phyloP scores from a whole-genome alignment of 331 rosid species.

The Rosa hybrid region DNA sequence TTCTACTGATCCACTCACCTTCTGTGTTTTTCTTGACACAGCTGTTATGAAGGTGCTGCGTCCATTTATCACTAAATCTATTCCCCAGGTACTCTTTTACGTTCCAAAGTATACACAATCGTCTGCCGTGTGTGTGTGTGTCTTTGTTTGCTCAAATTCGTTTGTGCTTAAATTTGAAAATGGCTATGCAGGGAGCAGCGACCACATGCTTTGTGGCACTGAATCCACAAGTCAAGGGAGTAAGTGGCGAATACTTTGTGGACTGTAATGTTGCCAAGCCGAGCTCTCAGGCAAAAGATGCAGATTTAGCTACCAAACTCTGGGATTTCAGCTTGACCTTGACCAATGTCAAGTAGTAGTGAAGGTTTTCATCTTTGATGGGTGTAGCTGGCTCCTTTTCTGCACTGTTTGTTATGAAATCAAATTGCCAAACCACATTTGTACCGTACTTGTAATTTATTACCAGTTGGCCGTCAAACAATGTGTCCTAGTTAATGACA shows the following conservation, averaged over 20 bases:
- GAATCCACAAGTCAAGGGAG: slow-evolving; percentile 50
- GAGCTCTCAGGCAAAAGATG: slow-evolving; percentile 48
- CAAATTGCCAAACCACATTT: background rate
- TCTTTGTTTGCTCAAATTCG: background rate
- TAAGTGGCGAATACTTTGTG: slow-evolving; percentile 46
- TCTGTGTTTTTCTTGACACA: slow-evolving; percentile 26
- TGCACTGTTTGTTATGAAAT: background rate
- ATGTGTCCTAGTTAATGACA: background rate
- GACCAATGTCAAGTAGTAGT: slow-evolving; percentile 16
- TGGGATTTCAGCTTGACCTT: slow-evolving; percentile 53
- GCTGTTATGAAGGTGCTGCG: slow-evolving; percentile 40
- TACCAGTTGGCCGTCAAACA: background rate
- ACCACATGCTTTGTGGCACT: slow-evolving; percentile 57
- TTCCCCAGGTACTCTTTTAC: slow-evolving; percentile 44
- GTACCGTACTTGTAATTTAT: background rate
- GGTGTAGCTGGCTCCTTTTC: background rate
- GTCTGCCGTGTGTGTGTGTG: background rate
- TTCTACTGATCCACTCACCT: slow-evolving; percentile 6
- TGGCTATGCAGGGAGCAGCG: slow-evolving; percentile 5
- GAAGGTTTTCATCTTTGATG: background rate
- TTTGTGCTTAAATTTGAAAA: background rate
- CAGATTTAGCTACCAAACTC: slow-evolving; percentile 49
- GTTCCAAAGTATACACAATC: background rate
- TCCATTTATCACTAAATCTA: slow-evolving; percentile 42
- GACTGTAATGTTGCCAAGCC: slow-evolving; percentile 49